Evolutionary conservation across 805 yeast genomes (phyloP).

Genomic region (Priceomyces castillae): DNA sequence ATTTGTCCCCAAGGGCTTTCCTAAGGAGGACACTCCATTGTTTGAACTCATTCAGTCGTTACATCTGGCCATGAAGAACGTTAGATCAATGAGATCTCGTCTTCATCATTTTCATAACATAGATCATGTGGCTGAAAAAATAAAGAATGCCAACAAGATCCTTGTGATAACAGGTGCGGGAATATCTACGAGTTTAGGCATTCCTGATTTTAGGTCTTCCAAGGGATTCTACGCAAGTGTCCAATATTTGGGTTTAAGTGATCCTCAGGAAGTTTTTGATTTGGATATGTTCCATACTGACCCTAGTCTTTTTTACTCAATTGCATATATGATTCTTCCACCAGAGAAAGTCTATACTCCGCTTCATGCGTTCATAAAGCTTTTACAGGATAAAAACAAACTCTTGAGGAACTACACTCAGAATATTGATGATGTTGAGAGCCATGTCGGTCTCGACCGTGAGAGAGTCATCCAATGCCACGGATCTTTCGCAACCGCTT

Average conservation of each 20-base stretch:
- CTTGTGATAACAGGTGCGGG: constrained; percentile 47
- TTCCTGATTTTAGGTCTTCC: constrained; percentile 35
- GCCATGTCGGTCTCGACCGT: constrained; percentile 53
- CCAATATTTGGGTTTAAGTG: constrained; percentile 44
- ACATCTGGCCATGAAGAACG: constrained; percentile 64
- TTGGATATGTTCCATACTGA: constrained; percentile 34
- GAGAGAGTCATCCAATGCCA: constrained; percentile 71
- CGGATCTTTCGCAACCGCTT: constrained; percentile 71
- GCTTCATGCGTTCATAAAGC: constrained; percentile 67
- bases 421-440: constrained; percentile 44
- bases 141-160: constrained; percentile 48
- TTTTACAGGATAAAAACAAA: constrained; percentile 73
- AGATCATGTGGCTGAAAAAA: constrained; percentile 53
- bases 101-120: constrained; percentile 53
- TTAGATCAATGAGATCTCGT: constrained; percentile 53
- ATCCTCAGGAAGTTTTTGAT: constrained; percentile 47
- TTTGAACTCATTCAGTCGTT: constrained; percentile 49
- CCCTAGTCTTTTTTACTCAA: constrained; percentile 40
- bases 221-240: constrained; percentile 39
- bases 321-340: constrained; percentile 44
- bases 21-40: constrained; percentile 34
- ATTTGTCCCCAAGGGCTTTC: constrained; percentile 38
- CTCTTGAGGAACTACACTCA: constrained; percentile 44
- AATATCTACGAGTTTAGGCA: constrained; percentile 43
- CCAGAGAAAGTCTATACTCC: constrained; percentile 37